Conservation (phyloP, 2,329 filamentous ascomycete genomes). For the Botrytis elliptica region DNA sequence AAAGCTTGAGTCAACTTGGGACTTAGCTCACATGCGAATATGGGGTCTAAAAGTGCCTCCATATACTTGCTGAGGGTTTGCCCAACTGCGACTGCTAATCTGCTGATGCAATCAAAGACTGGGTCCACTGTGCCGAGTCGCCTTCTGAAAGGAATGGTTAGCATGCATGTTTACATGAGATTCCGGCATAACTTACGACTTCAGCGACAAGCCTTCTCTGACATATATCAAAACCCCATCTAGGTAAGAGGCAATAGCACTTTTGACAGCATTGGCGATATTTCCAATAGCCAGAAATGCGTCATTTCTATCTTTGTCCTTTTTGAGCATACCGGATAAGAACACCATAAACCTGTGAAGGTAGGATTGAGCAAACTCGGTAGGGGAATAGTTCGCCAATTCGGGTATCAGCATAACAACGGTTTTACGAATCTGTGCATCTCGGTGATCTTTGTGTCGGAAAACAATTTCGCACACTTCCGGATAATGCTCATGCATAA, state of each 20-base stretch:
- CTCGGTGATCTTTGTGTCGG: slow-evolving; percentile 88
- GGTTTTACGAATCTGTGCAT: slow-evolving; percentile 82
- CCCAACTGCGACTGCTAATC: slow-evolving; percentile 89
- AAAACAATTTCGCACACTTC: slow-evolving; percentile 92
- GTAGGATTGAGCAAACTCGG: slow-evolving; percentile 83
- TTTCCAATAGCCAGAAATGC: slow-evolving; percentile 95
- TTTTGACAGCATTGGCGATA: slow-evolving; percentile 93
- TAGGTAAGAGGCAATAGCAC: slow-evolving; percentile 89
- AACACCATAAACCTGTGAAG: slow-evolving; percentile 97
- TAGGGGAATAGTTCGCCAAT: slow-evolving; percentile 86
- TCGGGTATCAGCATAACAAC: slow-evolving; percentile 90
- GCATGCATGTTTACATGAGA: slow-evolving; percentile 22
- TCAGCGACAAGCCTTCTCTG: slow-evolving; percentile 80
- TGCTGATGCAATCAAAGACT: slow-evolving; percentile 97
- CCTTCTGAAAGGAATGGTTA: slow-evolving; percentile 42
- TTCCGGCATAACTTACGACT: slow-evolving; percentile 55
- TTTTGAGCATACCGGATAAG: slow-evolving; percentile 88
- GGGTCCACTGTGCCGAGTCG: slow-evolving; percentile 57
- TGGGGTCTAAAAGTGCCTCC: slow-evolving; percentile 90
- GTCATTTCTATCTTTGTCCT: slow-evolving; percentile 89
- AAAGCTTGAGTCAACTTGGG: slow-evolving; percentile 92
- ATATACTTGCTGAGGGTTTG: slow-evolving; percentile 98
- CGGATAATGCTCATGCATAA: slow-evolving; percentile 93
- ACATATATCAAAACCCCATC: slow-evolving; percentile 94
- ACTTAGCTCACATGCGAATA: slow-evolving; percentile 93